Evolutionary conservation across 805 yeast species (phyloP).

Genomic region (Nakazawaea pomicola): DNA sequence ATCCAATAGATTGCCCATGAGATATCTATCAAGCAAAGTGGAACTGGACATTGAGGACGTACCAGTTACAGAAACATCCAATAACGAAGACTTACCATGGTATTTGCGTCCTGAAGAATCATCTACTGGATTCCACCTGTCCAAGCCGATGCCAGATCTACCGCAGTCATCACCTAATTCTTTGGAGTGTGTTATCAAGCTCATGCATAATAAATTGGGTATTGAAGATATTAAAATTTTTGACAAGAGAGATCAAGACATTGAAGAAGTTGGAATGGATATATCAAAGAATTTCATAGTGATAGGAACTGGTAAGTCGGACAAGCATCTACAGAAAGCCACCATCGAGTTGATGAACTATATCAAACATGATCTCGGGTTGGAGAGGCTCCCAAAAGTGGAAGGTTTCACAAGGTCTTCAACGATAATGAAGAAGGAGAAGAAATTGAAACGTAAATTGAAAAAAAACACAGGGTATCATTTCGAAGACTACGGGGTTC

Average conservation of each 20-base stretch:
- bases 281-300: constrained; percentile 46
- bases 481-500: constrained; percentile 50
- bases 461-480: constrained; percentile 48
- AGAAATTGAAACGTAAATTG: constrained; percentile 49
- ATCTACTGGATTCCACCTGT: constrained; percentile 11
- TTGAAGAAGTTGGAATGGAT: constrained; percentile 31
- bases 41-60: neutral
- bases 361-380: constrained; percentile 45
- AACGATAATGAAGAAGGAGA: constrained; percentile 43
- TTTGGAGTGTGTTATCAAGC: constrained; percentile 38
- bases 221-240: constrained; percentile 56
- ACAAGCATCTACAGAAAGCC: constrained; percentile 71
- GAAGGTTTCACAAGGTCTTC: constrained; percentile 72
- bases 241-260: constrained; percentile 47
- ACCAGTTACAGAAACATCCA: neutral
- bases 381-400: constrained; percentile 39
- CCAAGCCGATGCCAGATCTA: constrained; percentile 43
- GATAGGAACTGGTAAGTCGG: constrained; percentile 71
- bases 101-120: constrained; percentile 28
- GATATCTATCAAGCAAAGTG: neutral
- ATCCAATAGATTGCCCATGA: too few relatives aligned
- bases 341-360: constrained; percentile 50
- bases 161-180: constrained; percentile 57
- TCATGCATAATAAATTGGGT: constrained; percentile 59
- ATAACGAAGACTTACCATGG: constrained; percentile 18